A percentile compares a stretch with the other conserved stretches of the same genome.
Conservation (phyloP, 768 basidiomycete genomes). For the Multifurca ochricompacta region DNA sequence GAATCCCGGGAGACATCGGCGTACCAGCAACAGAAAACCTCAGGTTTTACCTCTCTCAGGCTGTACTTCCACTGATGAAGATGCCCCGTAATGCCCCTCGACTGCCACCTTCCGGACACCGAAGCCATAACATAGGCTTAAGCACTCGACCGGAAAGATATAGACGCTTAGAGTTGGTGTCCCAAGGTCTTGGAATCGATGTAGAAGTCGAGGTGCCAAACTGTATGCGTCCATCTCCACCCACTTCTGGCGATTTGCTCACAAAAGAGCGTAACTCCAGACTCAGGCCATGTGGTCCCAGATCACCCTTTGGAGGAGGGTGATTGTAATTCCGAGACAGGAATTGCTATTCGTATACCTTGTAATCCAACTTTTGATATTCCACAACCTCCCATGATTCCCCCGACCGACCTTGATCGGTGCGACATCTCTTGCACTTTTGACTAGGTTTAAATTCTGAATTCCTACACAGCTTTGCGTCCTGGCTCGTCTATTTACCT, state of each 20-base stretch:
- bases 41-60: slow-evolving; percentile 13
- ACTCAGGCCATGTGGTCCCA: neutral
- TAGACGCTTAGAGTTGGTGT: slow-evolving; percentile 12
- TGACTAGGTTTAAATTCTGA: neutral
- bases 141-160: slow-evolving; percentile 14
- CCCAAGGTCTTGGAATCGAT: neutral
- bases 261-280: neutral
- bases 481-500: slow-evolving; percentile 16
- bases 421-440: neutral
- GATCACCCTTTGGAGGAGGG: slow-evolving; percentile 3
- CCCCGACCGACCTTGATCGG: slow-evolving; percentile 12
- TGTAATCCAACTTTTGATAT: slow-evolving; percentile 18
- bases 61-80: slow-evolving; percentile 16
- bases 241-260: neutral
- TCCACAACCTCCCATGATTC: slow-evolving; percentile 6
- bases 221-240: neutral
- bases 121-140: slow-evolving; percentile 13
- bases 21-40: slow-evolving; percentile 18
- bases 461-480: slow-evolving; percentile 2
- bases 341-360: slow-evolving; percentile 5
- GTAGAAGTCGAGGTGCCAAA: neutral
- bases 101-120: slow-evolving; percentile 18
- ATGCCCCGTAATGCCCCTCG: slow-evolving; percentile 10
- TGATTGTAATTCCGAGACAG: slow-evolving; percentile 3
- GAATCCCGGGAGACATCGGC: slow-evolving; percentile 16